phyloP scores from a whole-genome alignment of 208 protist species.

The Naegleria fowleri region DNA sequence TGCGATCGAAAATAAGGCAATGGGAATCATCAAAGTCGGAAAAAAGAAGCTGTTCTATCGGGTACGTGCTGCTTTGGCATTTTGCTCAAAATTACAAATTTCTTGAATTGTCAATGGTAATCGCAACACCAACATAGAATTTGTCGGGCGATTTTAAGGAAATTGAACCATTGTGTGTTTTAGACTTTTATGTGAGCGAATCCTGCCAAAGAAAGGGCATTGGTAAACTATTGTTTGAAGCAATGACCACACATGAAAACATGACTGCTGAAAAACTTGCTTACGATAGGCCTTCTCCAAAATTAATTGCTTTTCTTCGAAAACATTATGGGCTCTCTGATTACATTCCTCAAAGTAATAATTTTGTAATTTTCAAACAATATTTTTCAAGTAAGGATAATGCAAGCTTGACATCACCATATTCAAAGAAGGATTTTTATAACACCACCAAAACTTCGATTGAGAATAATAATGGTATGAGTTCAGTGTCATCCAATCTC shows the following conservation, averaged over 20 bases:
- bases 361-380: constrained; percentile 79
- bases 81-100: background rate
- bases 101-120: background rate
- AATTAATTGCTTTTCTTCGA: constrained; percentile 73
- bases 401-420: background rate
- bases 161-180: constrained; percentile 75
- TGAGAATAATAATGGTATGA: too few relatives aligned
- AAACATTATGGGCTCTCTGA: constrained; percentile 69
- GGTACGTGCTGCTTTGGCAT: constrained; percentile 17
- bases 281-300: constrained; percentile 79
- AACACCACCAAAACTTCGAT: too few relatives aligned
- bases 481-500: background rate
- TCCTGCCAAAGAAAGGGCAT: constrained; percentile 66
- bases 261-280: constrained; percentile 52
- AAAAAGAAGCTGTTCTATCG: constrained; percentile 71
- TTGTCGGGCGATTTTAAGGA: constrained; percentile 46
- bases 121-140: constrained; percentile 32
- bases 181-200: constrained; percentile 87
- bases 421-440: background rate
- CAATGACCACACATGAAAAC: constrained; percentile 55
- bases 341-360: constrained; percentile 73
- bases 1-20: constrained; percentile 48
- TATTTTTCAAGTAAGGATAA: constrained; percentile 53
- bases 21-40: constrained; percentile 78
- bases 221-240: constrained; percentile 66